Evolutionary conservation across 1,284 basidiomycete genomes (phyloP).

Genomic region (Wolfiporia cocos): DNA sequence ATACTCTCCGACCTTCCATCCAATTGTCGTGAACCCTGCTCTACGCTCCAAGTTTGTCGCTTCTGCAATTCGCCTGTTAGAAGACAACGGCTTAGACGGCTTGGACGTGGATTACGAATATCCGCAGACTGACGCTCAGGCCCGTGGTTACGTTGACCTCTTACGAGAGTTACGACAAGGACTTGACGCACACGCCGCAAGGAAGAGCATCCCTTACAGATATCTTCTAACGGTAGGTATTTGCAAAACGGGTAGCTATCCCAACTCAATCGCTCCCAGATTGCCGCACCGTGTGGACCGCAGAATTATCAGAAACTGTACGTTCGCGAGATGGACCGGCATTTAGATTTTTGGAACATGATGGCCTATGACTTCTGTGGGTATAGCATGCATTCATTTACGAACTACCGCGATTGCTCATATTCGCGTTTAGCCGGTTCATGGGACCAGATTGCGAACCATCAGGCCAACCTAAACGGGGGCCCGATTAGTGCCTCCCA

Average conservation of each 20-base stretch:
- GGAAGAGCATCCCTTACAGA: constrained; percentile 52
- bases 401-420: background rate
- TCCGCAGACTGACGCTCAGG: constrained; percentile 65
- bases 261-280: constrained; percentile 43
- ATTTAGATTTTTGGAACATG: constrained; percentile 94
- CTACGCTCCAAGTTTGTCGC: constrained; percentile 74
- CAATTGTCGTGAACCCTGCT: constrained; percentile 59
- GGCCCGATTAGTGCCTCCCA: constrained; percentile 58
- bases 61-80: constrained; percentile 73
- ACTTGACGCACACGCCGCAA: constrained; percentile 60
- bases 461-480: constrained; percentile 86
- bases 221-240: constrained; percentile 70
- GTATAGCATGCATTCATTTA: too few relatives aligned
- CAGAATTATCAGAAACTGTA: constrained; percentile 79
- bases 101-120: constrained; percentile 86
- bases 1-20: constrained; percentile 77
- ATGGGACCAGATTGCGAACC: constrained; percentile 74
- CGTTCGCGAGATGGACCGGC: constrained; percentile 80
- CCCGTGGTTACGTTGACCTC: constrained; percentile 66
- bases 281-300: constrained; percentile 91
- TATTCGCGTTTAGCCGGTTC: constrained; percentile 54
- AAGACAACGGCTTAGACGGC: constrained; percentile 64
- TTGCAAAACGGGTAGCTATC: constrained; percentile 5
- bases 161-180: constrained; percentile 64
- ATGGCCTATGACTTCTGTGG: constrained; percentile 87